A percentile compares a stretch with the other conserved stretches of the same genome.
phyloP scores from a whole-genome alignment of 805 yeast genomes.

The Schizosaccharomyces cryophilus region DNA sequence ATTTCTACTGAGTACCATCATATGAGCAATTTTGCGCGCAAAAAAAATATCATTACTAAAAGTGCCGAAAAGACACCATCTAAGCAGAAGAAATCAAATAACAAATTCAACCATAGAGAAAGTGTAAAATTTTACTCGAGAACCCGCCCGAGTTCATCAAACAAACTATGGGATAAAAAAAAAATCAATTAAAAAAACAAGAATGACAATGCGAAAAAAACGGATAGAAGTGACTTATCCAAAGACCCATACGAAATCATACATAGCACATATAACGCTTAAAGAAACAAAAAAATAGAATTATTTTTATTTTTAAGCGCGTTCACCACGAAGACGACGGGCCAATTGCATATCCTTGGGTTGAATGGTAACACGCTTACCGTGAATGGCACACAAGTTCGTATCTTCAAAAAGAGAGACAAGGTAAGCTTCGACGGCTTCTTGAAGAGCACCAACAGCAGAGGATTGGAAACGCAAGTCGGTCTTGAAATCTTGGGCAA shows the following conservation, averaged over 20 bases:
- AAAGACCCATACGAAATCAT: neutral
- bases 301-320: constrained; percentile 5
- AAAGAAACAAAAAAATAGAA: neutral
- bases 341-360: constrained; percentile 80
- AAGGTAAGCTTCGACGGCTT: constrained; percentile 72
- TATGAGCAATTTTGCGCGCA: neutral
- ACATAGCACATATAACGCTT: neutral
- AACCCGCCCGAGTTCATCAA: neutral
- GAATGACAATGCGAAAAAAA: neutral
- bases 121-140: neutral
- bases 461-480: constrained; percentile 74
- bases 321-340: constrained; percentile 69
- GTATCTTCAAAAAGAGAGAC: constrained; percentile 74
- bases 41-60: neutral
- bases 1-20: too few relatives aligned
- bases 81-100: neutral
- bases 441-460: constrained; percentile 77
- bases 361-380: constrained; percentile 81
- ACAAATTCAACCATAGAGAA: neutral
- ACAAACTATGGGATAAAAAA: neutral
- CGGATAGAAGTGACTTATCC: neutral
- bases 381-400: constrained; percentile 78
- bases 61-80: too few relatives aligned
- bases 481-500: constrained; percentile 68
- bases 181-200: too few relatives aligned